Percentiles rank a stretch among this genome's conserved stretches.
Evolutionary conservation across 257 asterid genomes (phyloP).

Genomic region (Ilex asprella): DNA sequence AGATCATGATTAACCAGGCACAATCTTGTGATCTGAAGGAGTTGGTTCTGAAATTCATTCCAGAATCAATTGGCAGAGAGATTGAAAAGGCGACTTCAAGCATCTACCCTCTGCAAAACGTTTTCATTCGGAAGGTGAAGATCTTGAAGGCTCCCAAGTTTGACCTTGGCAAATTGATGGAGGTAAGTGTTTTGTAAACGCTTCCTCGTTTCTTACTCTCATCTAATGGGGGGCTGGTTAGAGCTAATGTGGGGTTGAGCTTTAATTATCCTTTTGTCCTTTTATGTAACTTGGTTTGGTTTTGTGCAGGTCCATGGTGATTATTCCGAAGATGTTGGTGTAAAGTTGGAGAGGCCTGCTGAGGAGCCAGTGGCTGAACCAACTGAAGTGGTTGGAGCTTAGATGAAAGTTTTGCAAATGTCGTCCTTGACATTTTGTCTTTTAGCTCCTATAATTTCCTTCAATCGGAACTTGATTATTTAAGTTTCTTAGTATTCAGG

Average conservation of each 20-base stretch:
- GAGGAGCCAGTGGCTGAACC: slow-evolving; percentile 56
- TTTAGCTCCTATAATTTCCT: neutral
- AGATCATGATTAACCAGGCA: slow-evolving; percentile 67
- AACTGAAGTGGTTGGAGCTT: slow-evolving; percentile 65
- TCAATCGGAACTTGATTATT: neutral
- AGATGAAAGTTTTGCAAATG: neutral
- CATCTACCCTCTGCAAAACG: slow-evolving; percentile 79
- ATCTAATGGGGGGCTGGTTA: neutral
- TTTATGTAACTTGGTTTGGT: neutral
- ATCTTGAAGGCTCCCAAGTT: slow-evolving; percentile 84
- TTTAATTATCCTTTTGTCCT: neutral
- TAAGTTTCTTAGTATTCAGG: neutral
- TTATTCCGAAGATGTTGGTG: slow-evolving; percentile 55
- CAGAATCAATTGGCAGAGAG: slow-evolving; percentile 83
- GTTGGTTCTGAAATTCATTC: slow-evolving; percentile 68
- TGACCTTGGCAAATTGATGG: slow-evolving; percentile 79
- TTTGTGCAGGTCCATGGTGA: slow-evolving; percentile 66
- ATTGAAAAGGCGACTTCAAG: slow-evolving; percentile 77
- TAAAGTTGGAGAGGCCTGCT: slow-evolving; percentile 57
- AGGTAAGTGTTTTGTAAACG: slow-evolving; percentile 23
- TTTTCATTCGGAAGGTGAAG: slow-evolving; percentile 69
- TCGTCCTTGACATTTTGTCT: neutral
- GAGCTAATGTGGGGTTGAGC: neutral
- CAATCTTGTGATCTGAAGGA: slow-evolving; percentile 75
- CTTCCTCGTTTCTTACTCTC: neutral